Evolutionary conservation across 176 grass and related monocot genomes (phyloP), one percentile per base, ranked within the genome.

Genomic region (Aegilops bicornis): DNA sequence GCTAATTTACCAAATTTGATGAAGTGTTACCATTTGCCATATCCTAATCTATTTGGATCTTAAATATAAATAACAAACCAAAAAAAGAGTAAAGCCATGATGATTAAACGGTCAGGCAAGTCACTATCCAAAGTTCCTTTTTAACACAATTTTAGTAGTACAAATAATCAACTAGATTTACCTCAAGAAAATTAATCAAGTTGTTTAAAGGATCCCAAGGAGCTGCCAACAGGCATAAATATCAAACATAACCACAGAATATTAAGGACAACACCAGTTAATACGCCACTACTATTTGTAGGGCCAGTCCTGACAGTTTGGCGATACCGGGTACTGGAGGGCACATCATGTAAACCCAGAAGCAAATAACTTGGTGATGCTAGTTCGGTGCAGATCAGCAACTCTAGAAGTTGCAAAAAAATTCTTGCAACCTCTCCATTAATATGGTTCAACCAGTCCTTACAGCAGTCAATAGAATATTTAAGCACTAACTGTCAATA

Each of bases 381-480:
- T 59, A 73, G 67, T 61, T 80, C 59, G 58, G 14, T 75, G 36
- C 59, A 69, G 45, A 83, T 79, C 22, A 78, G 78, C 2, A 56
- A 37, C 36, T 40, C 73, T 67, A 77, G 17, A 67, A 33, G 27
- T 10, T 83, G 6, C 3, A 45, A 45, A 45, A 45, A 45, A 12
- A 45, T 3, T 45, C 9, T 69, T 73, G 58, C 13, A 43, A 7
- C 10, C 6, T 82, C n/a, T 27, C n/a, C 10, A 62, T 73, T 52
- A 69, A 24, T 84, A 52, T 14, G 14, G 7, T 15, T 14, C 3
- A 30, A 76, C 11, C 25, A 48, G 5, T 42, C 60, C 31, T n/a
- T 56, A 23, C 4, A 25, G 19, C 25, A 81, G 85, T 45, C 36
- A 47, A 73, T 40, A 85, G 1, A 52, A 6, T 52, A 6, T 27